phyloP scores from a whole-genome alignment of 495 filamentous ascomycete genomes.

The Penicillium pulvis region DNA sequence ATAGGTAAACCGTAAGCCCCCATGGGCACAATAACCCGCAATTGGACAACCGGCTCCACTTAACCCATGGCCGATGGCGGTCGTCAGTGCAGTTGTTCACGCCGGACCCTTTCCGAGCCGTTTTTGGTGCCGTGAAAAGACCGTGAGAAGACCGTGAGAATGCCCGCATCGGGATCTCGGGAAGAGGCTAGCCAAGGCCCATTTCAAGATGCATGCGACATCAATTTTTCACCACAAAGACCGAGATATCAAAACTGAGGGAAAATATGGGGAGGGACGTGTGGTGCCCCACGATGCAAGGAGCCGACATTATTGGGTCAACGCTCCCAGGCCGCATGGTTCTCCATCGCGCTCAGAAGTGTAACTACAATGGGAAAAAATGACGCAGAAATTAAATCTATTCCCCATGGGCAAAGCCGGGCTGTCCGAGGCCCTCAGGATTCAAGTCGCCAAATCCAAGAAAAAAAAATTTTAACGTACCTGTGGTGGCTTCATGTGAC shows the following conservation, averaged over 20 bases:
- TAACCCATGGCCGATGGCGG: conserved; percentile 9
- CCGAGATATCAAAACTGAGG: neutral
- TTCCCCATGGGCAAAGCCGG: neutral
- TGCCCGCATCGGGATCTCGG: conserved; percentile 7
- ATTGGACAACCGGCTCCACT: conserved; percentile 25
- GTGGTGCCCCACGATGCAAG: conserved; percentile 29
- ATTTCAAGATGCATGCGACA: conserved; percentile 1
- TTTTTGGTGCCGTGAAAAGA: conserved; percentile 1
- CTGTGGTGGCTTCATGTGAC: neutral
- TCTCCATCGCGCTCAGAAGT: conserved; percentile 15
- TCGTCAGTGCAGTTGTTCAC: neutral
- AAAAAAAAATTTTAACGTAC: neutral
- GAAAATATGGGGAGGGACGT: conserved; percentile 6
- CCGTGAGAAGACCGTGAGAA: neutral
- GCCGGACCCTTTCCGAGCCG: conserved; percentile 12
- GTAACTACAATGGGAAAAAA: conserved; percentile 6
- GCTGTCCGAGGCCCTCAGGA: neutral
- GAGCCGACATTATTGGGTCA: conserved; percentile 8
- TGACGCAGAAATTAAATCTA: conserved; percentile 6
- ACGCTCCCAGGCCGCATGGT: conserved; percentile 22
- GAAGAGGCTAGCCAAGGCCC: neutral
- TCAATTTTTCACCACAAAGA: neutral
- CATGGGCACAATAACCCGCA: conserved; percentile 9
- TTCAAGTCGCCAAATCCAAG: neutral
- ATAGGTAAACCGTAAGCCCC: conserved; percentile 7